Evolutionary conservation across 2,329 filamentous ascomycete genomes (phyloP), one percentile per base, ranked within the genome.

Genomic region (Beauveria rudraprayagi): DNA sequence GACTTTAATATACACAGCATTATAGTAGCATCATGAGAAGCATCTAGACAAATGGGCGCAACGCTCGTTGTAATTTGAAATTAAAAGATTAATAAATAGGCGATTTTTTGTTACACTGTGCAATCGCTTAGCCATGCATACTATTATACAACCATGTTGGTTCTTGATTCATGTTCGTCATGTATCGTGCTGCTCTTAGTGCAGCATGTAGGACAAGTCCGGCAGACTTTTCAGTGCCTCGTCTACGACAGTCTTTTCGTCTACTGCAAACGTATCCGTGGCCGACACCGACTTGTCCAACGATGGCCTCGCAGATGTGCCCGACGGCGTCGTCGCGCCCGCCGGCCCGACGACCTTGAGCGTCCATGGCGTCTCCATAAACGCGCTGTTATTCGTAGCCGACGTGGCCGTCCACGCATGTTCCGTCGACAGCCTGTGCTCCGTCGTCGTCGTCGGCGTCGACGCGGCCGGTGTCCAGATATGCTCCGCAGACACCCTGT

Each of bases 141-240:
- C 56, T 51, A 51, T 50, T 40, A 58, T 58, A 58, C 56, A 58
- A 58, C 22, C 41, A 51, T 50, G 41, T 50, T 48, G 47, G 16
- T 24, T 11, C 16, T 22, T 17, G 10, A 16, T 40, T 30, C 22
- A 51, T 51, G 43, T 22, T 41, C 22, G 34, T 51, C 7, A 44
- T 22, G n/a, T 34, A 10, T 7, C 16, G n/a, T 43, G 16, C 10
- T 48, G 14, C 9, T 14, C 14, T 59, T 41, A 60, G 4, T 52
- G 55, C 48, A 64, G 51, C 63, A 64, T 64, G 11, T 64, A 64
- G 3, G 63, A 56, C 17, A 64, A 52, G 11, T 63, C 61, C 6
- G 63, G 63, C 9, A 64, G 24, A 14, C 28, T 26, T 17, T 30
- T 2, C 34, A 64, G 30, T 22, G 56, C 56, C 34, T 58, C 58